Base-by-base conservation (phyloP, 345 rosid species). In the Mangifera indica region DNA sequence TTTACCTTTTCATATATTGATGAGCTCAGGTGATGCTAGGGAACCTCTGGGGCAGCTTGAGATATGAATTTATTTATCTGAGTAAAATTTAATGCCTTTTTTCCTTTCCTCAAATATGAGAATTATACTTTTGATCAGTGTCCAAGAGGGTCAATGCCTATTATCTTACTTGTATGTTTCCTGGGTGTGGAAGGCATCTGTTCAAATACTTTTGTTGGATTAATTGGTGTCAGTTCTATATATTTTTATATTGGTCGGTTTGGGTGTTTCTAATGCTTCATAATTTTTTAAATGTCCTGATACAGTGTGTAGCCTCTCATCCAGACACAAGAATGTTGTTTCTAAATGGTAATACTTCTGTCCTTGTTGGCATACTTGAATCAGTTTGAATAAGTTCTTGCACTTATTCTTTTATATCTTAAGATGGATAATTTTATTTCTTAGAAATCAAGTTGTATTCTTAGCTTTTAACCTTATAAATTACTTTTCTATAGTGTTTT, bases 231-330 rank as follows among this genome's bases (percentile, higher is more conserved):
- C 7, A 21, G 17, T 72, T 29, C 21, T 21, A 18, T 57, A 42
- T 3, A 42, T 53, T 34, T 29, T 37, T 45, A 18, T 57, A 24
- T 57, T 49, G 67, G 18, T 65, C 5, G 17, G 64, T 54, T 53
- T 22, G 63, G 67, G 42, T 26, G 10, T 64, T 67, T 26, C 68
- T 77, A 59, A 80, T 67, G 13, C 49, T 17, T 53, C 1, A 14
- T 37, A 72, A 25, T 18, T 74, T 70, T 51, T 6, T 29, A 29
- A 37, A 44, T 61, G 40, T 76, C 72, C 1, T 76, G 71, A 75
- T 85, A n/a, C 89, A 96, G 99, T 96, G 99, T 66, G 99, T 96
- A 10, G 99, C 99, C 73, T 93, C 99, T 76, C 99, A 96, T 75
- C 88, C 96, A 2, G 98, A 96, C 75, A 96, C 99, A 20, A 88